Evolutionary conservation across 306 rosid species (phyloP), one percentile per base, ranked within the genome.

Genomic region (Begonia fuchsioides): DNA sequence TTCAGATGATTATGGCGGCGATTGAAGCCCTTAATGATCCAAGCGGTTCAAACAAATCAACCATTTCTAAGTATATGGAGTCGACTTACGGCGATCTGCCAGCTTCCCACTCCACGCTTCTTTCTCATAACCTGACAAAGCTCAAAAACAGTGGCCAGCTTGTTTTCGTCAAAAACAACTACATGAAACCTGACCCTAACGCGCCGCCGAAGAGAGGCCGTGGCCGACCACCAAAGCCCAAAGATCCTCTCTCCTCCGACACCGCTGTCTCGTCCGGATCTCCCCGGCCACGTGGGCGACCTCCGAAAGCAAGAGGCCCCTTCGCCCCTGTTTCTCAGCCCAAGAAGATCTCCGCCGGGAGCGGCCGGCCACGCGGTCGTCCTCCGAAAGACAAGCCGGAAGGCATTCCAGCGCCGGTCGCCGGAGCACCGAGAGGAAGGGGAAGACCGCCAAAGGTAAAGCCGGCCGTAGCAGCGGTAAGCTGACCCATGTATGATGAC

Each of bases 311-410:
- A 17, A 67, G 55, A 9, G 81, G 70, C 41, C 77, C 81, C 0
- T 70, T 67, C 52, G 62, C 73, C 3, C 81, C 81, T 2, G 51
- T 43, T 4, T 53, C 76, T 0, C 13, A 50, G 10, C 62, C 63
- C 14, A 67, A 71, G 66, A 53, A 38, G 50, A 45, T 61, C 10
- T 49, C 68, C 4, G 2, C 62, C 5, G 67, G 68, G 1, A 51
- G 60, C 43, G 81, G 81, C 44, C 53, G 81, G 68, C 77, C 81
- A 38, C 81, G 81, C 17, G 81, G 81, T n/a, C 68, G 81, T 15
- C 81, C 81, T 2, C 81, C 81, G 17, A 75, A 75, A 66, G 67
- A 63, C 53, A 75, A 67, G 53, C 18, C 76, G 4, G 54, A 44
- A 10, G 19, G 69, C 4, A 51, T 47, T 12, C 0, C 50, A 4